Conservation (phyloP, 1,139 yeast genomes). For the Suhomyces guaymorum region DNA sequence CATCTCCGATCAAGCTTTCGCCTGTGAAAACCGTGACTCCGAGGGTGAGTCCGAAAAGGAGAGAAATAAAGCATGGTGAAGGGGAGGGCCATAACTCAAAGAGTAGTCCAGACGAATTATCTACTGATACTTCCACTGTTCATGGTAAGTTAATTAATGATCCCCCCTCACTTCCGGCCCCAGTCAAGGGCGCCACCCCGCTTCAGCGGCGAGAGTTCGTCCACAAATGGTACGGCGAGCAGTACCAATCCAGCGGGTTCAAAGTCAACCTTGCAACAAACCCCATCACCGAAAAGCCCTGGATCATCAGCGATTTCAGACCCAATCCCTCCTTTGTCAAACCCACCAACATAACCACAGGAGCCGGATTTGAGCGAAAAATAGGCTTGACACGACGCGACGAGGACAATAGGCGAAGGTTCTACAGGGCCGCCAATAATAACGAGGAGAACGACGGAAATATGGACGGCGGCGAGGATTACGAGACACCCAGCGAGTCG, state of each 20-base stretch:
- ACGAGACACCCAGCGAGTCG: no score
- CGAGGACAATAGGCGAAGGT: conserved; percentile 32
- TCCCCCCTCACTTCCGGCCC: conserved; percentile 4
- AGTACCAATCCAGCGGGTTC: conserved; percentile 21
- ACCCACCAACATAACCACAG: conserved; percentile 14
- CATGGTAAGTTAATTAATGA: no score
- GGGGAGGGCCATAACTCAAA: no score
- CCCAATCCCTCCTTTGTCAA: conserved; percentile 33
- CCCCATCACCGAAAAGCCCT: conserved; percentile 23
- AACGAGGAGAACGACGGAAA: no score
- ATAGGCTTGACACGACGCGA: conserved; percentile 32
- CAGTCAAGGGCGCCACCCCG: conserved; percentile 15
- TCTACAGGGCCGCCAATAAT: conserved; percentile 25
- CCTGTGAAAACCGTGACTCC: conserved; percentile 7
- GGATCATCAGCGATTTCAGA: conserved; percentile 51
- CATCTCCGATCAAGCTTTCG: conserved; percentile 13
- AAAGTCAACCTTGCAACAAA: conserved; percentile 28
- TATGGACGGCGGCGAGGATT: no score
- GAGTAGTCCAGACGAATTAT: no score
- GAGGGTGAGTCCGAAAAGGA: conserved; percentile 8
- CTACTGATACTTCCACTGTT: no score
- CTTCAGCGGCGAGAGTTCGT: conserved; percentile 36
- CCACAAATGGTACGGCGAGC: conserved; percentile 26
- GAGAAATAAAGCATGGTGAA: no score
- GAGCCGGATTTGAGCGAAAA: conserved; percentile 22